Evolutionary conservation across 768 basidiomycete genomes (phyloP).

Genomic region (Termitomyces eurrhizus): DNA sequence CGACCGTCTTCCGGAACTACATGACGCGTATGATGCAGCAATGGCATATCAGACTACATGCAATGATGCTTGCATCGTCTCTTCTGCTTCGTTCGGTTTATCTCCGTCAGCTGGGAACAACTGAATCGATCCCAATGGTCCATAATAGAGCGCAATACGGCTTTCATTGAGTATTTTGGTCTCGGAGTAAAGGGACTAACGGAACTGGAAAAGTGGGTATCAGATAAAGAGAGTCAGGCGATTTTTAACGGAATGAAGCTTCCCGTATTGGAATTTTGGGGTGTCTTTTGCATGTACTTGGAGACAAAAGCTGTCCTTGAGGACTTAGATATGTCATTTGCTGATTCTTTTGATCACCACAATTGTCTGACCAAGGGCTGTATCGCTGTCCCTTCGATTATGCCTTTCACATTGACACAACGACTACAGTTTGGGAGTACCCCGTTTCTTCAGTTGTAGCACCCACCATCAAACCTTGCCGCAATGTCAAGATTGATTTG

Average conservation of each 20-base stretch:
- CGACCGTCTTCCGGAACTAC: background rate
- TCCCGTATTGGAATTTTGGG: slow-evolving; percentile 5
- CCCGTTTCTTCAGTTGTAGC: background rate
- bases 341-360: background rate
- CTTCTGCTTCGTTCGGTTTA: background rate
- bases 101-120: background rate
- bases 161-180: slow-evolving; percentile 4
- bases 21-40: slow-evolving; percentile 3
- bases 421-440: background rate
- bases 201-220: background rate
- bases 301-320: slow-evolving; percentile 1
- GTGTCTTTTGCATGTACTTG: slow-evolving; percentile 2
- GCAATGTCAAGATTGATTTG: background rate
- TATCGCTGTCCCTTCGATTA: background rate
- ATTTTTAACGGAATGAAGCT: background rate
- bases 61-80: background rate
- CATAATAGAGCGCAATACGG: background rate
- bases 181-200: background rate
- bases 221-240: background rate
- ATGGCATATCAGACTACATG: background rate
- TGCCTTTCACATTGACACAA: background rate
- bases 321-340: background rate
- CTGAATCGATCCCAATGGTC: slow-evolving; percentile 5
- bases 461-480: background rate
- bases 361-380: background rate